Evolutionary conservation across 352 stramenopile genomes (phyloP).

Genomic region (Phytophthora cactorum): DNA sequence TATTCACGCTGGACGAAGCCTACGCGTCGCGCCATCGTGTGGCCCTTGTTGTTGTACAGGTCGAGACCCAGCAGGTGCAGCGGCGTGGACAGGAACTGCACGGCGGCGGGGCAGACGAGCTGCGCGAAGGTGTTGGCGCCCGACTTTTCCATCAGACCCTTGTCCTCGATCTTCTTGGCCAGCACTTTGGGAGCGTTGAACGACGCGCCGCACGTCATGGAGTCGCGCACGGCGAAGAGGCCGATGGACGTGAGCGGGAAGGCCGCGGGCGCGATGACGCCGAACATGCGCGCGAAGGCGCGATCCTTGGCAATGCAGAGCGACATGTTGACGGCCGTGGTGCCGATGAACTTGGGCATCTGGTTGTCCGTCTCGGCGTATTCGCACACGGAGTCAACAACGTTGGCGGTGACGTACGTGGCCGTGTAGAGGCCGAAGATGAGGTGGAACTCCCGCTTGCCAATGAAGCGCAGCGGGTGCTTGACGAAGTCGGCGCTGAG

Average conservation of each 20-base stretch:
- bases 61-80: constrained; percentile 90
- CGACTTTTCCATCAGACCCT: constrained; percentile 50
- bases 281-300: constrained; percentile 93
- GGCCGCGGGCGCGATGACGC: constrained; percentile 72
- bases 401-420: constrained; percentile 91
- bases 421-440: constrained; percentile 91
- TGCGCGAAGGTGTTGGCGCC: constrained; percentile 73
- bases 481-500: constrained; percentile 62
- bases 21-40: constrained; percentile 38
- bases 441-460: constrained; percentile 88
- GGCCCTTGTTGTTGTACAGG: constrained; percentile 85
- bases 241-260: constrained; percentile 84
- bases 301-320: constrained; percentile 92
- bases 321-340: constrained; percentile 91
- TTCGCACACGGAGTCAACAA: constrained; percentile 87
- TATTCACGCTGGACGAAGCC: constrained; percentile 85
- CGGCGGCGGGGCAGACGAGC: constrained; percentile 79
- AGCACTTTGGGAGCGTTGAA: constrained; percentile 88
- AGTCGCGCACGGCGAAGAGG: constrained; percentile 90
- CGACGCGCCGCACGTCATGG: constrained; percentile 84
- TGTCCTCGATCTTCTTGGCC: constrained; percentile 66
- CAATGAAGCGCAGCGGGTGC: constrained; percentile 82
- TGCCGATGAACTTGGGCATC: constrained; percentile 90
- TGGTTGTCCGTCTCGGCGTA: constrained; percentile 73
- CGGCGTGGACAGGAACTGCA: constrained; percentile 91